phyloP scores from a whole-genome alignment of 140 eudicot species.

The Stevia rebaudiana region DNA sequence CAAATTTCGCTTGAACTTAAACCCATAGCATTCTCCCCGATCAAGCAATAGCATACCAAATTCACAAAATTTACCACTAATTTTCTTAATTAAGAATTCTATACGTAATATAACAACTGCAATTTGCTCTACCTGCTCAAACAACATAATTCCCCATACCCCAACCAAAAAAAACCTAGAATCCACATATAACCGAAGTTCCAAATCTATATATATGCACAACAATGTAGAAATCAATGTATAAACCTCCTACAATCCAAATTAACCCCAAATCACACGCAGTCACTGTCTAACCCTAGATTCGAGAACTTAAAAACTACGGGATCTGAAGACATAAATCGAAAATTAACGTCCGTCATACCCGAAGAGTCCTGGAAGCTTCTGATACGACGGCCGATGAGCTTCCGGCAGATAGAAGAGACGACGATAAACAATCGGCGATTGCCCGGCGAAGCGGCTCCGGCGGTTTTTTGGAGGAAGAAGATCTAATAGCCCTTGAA shows the following conservation, averaged over 20 bases:
- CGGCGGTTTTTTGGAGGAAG: constrained; percentile 84
- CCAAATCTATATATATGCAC: constrained; percentile 15
- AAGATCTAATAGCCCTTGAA: constrained; percentile 76
- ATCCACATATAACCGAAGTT: not conserved
- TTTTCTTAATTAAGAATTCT: not conserved
- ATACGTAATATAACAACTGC: not conserved
- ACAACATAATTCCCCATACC: constrained; percentile 18
- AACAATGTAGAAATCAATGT: constrained; percentile 14
- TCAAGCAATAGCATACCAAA: constrained; percentile 10
- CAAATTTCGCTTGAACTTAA: not conserved
- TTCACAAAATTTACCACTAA: not conserved
- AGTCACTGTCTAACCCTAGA: constrained; percentile 26
- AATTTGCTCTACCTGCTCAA: constrained; percentile 9
- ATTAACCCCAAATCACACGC: constrained; percentile 8
- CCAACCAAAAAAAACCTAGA: constrained; percentile 8
- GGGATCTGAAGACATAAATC: constrained; percentile 33
- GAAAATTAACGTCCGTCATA: constrained; percentile 25
- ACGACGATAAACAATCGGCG: constrained; percentile 82
- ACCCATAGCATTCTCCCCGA: constrained; percentile 4
- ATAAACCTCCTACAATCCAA: not conserved
- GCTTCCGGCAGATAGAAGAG: constrained; percentile 46
- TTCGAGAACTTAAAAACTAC: constrained; percentile 11
- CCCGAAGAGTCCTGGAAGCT: constrained; percentile 91
- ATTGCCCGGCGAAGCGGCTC: constrained; percentile 98
- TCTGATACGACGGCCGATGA: constrained; percentile 54